Base-by-base conservation (phyloP, 2,329 filamentous ascomycete genomes). In the Scedosporium dehoogii region DNA sequence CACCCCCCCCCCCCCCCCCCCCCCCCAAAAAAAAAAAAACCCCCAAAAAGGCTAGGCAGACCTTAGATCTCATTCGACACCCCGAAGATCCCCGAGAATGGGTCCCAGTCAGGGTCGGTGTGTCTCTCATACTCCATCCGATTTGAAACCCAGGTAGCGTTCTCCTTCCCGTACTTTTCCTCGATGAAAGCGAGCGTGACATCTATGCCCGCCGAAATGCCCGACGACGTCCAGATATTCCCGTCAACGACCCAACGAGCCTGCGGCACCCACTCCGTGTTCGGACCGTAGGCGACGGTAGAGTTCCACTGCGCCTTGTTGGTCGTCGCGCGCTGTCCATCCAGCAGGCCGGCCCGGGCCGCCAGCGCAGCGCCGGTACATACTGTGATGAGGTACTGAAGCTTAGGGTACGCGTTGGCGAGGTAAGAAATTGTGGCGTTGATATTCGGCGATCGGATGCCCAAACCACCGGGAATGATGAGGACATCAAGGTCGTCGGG, bases 191-290 rank as follows among this genome's bases (percentile, higher is more conserved):
- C 33, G 10, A 38, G 33, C 2, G 33, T 38, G 10, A 14, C 33
- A 38, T 38, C 33, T 38, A 38, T 38, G 1, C 33, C 33, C 2
- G 33, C 33, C 33, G 33, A 38, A 14, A 75, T 73, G 59, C 87
- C 86, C 0, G 84, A 85, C 2, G 82, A 83, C 3, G 82, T 84
- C 85, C 86, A 90, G 6, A 88, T 74, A 63, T 88, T 86, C 3
- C 83, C 85, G 71, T 89, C 86, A 0, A 78, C 74, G 0, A 88
- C 82, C 82, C 85, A 90, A 46, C 87, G 77, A 21, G 87, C 87
- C 29, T 78, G 76, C 0, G 76, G 72, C 27, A 86, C 77, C 87
- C 87, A 90, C 0, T 81, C 71, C 0, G 86, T 83, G 0, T 77
- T 73, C 0, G 79, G 76, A 0, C 81, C 78, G 60, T 78, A 72